A percentile compares a stretch with the other conserved stretches of the same genome.
Conservation (phyloP, 1,284 basidiomycete genomes). For the Moesziomyces sp. region DNA sequence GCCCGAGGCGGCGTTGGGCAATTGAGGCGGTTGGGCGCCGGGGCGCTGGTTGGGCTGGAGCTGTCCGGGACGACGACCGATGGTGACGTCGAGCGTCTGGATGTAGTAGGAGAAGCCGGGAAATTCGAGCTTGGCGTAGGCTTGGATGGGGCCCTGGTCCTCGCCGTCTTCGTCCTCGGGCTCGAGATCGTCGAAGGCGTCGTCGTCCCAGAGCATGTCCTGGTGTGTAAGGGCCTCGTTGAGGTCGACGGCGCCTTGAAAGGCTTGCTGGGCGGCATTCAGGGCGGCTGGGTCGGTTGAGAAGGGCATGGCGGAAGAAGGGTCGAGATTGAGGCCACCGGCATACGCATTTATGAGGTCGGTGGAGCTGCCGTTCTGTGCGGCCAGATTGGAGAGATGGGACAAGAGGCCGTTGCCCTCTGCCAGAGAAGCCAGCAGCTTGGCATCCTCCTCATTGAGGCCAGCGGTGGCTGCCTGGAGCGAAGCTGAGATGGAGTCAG, state of each 20-base stretch:
- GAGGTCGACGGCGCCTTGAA: conserved; percentile 42
- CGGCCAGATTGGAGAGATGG: conserved; percentile 35
- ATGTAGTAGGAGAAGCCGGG: conserved; percentile 88
- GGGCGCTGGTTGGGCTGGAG: conserved; percentile 32
- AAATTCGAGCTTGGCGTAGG: conserved; percentile 92
- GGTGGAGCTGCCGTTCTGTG: conserved; percentile 22
- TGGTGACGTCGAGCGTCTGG: conserved; percentile 80
- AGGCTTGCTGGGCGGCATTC: conserved; percentile 18
- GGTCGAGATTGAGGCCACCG: conserved; percentile 19
- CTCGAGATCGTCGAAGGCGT: conserved; percentile 34
- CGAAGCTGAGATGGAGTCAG: conserved; percentile 20
- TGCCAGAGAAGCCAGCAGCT: conserved; percentile 50
- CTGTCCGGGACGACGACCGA: conserved; percentile 72
- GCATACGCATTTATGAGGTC: conserved; percentile 27
- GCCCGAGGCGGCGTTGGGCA: conserved; percentile 47
- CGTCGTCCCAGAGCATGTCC: conserved; percentile 47
- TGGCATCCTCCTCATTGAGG: conserved; percentile 54
- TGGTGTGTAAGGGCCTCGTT: conserved; percentile 42
- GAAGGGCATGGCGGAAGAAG: conserved; percentile 6
- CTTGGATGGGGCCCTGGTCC: conserved; percentile 74
- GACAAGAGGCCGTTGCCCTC: conserved; percentile 42
- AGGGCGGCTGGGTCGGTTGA: conserved; percentile 4
- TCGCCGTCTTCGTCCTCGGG: conserved; percentile 43
- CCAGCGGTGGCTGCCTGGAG: conserved; percentile 27
- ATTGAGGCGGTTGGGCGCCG: conserved; percentile 31